Conservation (phyloP, 2,329 filamentous ascomycete genomes). For the Trichophaea hybrida region DNA sequence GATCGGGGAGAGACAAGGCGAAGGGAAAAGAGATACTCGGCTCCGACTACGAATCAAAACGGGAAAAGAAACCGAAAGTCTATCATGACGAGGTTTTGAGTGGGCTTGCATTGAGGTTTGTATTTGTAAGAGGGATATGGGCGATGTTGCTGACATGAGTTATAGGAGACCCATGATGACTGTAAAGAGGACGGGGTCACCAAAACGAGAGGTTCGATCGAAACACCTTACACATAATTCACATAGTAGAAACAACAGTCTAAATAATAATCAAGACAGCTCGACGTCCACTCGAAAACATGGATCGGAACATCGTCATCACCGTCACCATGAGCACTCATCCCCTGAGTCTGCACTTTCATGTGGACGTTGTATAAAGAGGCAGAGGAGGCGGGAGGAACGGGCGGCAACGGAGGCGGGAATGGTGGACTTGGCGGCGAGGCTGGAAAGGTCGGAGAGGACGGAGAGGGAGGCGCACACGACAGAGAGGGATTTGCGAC, state of each 20-base stretch:
- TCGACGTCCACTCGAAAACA: neutral
- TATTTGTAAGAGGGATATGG: neutral
- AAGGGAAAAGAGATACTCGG: conserved; percentile 3
- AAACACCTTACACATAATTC: neutral
- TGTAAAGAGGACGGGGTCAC: neutral
- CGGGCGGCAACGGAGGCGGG: neutral
- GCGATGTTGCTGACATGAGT: neutral
- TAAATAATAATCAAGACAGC: conserved; percentile 7
- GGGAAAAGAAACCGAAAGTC: neutral
- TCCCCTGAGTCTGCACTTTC: conserved; percentile 1
- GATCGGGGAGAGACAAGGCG: conserved; percentile 1
- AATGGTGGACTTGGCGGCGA: neutral
- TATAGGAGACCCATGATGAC: neutral
- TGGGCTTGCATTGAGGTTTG: neutral
- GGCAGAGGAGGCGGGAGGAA: neutral
- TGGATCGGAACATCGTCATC: conserved; percentile 7
- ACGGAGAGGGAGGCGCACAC: neutral
- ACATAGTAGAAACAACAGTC: neutral
- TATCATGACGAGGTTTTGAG: neutral
- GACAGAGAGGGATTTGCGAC: neutral
- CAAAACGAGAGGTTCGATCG: conserved; percentile 7
- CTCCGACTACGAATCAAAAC: neutral
- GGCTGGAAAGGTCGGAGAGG: neutral
- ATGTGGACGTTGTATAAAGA: conserved; percentile 5
- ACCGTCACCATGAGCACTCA: conserved; percentile 8